Evolutionary conservation across 2,329 filamentous ascomycete genomes (phyloP).

Genomic region (Stagonosporopsis cucurbitacearum): DNA sequence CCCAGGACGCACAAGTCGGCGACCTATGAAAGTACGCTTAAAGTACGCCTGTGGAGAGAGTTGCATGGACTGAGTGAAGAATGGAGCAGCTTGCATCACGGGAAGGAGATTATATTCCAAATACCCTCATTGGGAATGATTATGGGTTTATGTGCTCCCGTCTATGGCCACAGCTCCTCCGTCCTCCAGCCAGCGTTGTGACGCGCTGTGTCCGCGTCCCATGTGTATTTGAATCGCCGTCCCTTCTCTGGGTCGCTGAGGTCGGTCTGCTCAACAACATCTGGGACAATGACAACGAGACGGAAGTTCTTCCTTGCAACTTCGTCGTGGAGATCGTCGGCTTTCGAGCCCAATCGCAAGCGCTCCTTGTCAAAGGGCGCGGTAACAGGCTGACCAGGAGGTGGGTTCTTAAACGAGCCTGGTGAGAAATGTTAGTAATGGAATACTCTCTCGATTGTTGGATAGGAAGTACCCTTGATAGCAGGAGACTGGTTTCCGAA

Average conservation of each 20-base stretch:
- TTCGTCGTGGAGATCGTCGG: conserved; percentile 73
- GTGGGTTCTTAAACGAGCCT: conserved; percentile 70
- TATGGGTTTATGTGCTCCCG: no score
- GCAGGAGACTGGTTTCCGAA: conserved; percentile 87
- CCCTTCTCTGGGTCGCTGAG: conserved; percentile 69
- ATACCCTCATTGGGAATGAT: not conserved
- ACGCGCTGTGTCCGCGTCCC: conserved; percentile 53
- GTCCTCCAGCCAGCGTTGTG: conserved; percentile 63
- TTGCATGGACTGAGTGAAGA: not conserved
- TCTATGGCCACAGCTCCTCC: conserved; percentile 51
- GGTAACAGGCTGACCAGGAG: conserved; percentile 55
- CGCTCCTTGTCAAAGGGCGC: conserved; percentile 54
- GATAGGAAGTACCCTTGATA: conserved; percentile 68
- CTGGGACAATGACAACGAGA: conserved; percentile 84
- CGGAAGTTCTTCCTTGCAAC: conserved; percentile 78
- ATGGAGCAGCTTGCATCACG: not conserved
- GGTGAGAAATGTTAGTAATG: not conserved
- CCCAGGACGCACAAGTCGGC: conserved; percentile 14
- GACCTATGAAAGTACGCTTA: conserved; percentile 8
- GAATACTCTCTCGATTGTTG: not conserved
- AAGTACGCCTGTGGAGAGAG: no score
- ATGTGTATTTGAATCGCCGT: conserved; percentile 71
- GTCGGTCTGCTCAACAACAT: conserved; percentile 77
- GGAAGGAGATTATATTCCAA: not conserved
- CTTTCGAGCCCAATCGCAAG: conserved; percentile 64